These are phyloP conservation scores for Colletotrichum musae DNA, from an alignment of 2,329 filamentous ascomycete species.

Conservation along the genomic window DNA sequence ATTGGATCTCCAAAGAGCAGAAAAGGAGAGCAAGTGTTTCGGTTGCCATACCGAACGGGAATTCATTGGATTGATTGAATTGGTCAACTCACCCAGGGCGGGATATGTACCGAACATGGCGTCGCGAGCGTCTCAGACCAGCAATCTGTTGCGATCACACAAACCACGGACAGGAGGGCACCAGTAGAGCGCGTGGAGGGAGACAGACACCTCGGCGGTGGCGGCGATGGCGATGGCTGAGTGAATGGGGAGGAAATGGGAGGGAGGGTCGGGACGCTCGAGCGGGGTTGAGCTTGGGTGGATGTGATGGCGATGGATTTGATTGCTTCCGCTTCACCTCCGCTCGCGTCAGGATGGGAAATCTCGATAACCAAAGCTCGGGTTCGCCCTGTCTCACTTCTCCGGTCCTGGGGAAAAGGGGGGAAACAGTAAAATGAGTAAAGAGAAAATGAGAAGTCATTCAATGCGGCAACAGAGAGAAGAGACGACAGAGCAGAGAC, in stretches of 20 bases:
- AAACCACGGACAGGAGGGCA: not conserved
- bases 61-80: constrained; percentile 10
- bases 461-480: constrained; percentile 9
- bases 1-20: too few species aligned
- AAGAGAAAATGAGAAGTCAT: constrained; percentile 18
- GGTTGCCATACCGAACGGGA: not conserved
- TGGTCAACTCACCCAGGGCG: constrained; percentile 54
- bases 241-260: constrained; percentile 29
- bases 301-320: constrained; percentile 7
- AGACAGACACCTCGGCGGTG: constrained; percentile 10
- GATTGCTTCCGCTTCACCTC: constrained; percentile 4
- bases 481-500: not conserved
- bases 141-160: constrained; percentile 15
- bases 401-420: not conserved
- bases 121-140: constrained; percentile 29
- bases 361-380: not conserved
- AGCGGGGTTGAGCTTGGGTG: constrained; percentile 30
- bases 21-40: constrained; percentile 1
- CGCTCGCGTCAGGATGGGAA: not conserved
- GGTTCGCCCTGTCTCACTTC: not conserved
- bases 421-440: constrained; percentile 14
- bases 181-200: not conserved
- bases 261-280: constrained; percentile 10
- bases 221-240: constrained; percentile 35
- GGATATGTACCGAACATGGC: constrained; percentile 61